These are phyloP conservation scores for Chytriomyces sp. DNA, from an alignment of 192 early-diverging fungal species.

Conservation along the genomic window DNA sequence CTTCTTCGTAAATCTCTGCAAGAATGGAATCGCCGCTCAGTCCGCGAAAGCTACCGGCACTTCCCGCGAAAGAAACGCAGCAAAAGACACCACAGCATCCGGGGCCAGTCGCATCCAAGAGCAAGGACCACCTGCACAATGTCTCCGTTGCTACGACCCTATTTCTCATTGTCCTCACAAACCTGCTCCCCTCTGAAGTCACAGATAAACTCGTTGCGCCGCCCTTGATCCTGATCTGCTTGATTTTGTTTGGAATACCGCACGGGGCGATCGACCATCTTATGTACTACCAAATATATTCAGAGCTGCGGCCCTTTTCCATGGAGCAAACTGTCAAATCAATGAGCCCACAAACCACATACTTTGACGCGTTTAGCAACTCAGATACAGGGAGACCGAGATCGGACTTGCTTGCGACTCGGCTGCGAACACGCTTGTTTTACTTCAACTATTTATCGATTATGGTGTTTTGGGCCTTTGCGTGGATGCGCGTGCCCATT, in stretches of 20 bases:
- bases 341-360: slow-evolving; percentile 3
- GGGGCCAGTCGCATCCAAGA: too few relatives aligned
- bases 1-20: too few relatives aligned
- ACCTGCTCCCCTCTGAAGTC: background rate
- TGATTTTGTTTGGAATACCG: slow-evolving; percentile 35
- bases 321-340: background rate
- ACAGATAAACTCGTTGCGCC: background rate
- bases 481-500: slow-evolving; percentile 21
- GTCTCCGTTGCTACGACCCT: background rate
- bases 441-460: slow-evolving; percentile 34
- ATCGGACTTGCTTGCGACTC: background rate
- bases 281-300: slow-evolving; percentile 25
- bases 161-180: background rate
- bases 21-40: too few relatives aligned
- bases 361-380: background rate
- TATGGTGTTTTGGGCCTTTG: slow-evolving; percentile 24
- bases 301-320: background rate
- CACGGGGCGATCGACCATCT: slow-evolving; percentile 41
- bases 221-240: slow-evolving; percentile 16
- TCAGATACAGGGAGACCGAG: background rate
- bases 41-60: too few relatives aligned
- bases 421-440: slow-evolving; percentile 2
- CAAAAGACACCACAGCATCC: too few relatives aligned
- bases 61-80: too few relatives aligned
- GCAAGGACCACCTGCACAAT: too few relatives aligned